Base-by-base conservation (phyloP, 177 flowering plant species). In the Vitis hybrid region DNA sequence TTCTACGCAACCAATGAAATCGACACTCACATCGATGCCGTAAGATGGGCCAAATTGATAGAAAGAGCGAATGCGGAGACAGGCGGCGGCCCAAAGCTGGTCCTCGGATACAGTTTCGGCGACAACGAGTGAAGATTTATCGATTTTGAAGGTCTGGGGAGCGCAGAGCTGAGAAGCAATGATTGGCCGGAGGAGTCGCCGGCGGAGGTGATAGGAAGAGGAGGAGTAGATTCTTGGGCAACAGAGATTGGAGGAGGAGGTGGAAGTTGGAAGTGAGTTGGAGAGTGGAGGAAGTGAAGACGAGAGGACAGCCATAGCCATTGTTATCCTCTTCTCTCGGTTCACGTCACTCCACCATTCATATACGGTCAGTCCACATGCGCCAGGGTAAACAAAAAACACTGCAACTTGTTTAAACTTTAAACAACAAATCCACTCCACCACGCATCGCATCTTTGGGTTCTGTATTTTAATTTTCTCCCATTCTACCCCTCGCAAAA, bases 11-110 rank as follows among this genome's bases (percentile, higher is more conserved):
- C 27, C 27, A 46, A 35, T 32, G 6, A 50, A 32, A 32, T 56
- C 54, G 27, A 6, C 9, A 74, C 84, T 88, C 83, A 88, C 92
- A 70, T 87, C 80, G 83, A 85, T 65, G 54, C 80, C 83, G 51
- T 69, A 83, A 13, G 84, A 64, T 11, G 81, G 64, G 27, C 76
- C 18, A 78, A 85, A 85, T 6, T 83, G 60, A 64, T 89, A 56
- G 83, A 94, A 94, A 19, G 94, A 77, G 40, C 91, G 88, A 52
- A 89, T 84, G 6, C 98, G 94, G 68, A 94, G 97, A 59, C 86
- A 71, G 2, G 94, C 89, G n/a, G 97, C 89, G 24, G 98, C 94
- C 92, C 92, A 88, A 11, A 92, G 87, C 83, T 90, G 86, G n/a
- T 79, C 86, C 11, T 94, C 94, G 40, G 80, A 73, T 66, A 76